Percentiles rank a stretch among this genome's conserved stretches.
Evolutionary conservation across 148 eudicot species (phyloP).

Genomic region (Dianthus caryophyllus): DNA sequence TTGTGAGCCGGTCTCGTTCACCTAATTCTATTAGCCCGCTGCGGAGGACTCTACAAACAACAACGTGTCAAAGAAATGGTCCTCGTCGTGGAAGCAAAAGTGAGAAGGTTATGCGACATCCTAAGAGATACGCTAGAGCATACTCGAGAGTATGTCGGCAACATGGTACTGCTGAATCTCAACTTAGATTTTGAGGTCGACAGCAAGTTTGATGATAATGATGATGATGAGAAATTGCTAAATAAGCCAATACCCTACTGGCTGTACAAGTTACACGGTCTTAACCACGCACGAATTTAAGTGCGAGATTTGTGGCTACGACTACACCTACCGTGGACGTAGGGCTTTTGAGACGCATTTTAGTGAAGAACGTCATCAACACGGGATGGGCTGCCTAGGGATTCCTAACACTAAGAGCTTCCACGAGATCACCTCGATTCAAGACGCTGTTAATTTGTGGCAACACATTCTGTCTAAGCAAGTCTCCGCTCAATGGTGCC

Average conservation of each 20-base stretch:
- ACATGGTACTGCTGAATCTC: too few relatives aligned
- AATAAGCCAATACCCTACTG: conserved; percentile 11
- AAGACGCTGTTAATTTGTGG: conserved; percentile 3
- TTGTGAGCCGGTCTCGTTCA: too few relatives aligned
- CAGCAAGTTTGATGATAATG: background rate
- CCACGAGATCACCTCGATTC: conserved; percentile 12
- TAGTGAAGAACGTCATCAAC: background rate
- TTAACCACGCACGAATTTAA: background rate
- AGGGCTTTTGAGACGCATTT: conserved; percentile 9
- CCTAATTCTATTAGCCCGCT: too few relatives aligned
- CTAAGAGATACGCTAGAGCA: too few relatives aligned
- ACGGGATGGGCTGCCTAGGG: conserved; percentile 5
- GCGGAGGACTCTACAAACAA: too few relatives aligned
- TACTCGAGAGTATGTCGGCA: background rate
- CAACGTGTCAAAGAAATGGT: background rate
- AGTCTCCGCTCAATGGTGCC: background rate
- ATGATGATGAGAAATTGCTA: background rate
- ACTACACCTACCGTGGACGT: background rate
- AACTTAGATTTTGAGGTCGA: too few relatives aligned
- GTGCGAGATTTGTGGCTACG: conserved; percentile 15
- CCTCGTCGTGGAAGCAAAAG: too few relatives aligned
- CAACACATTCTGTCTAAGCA: conserved; percentile 1
- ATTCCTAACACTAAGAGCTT: conserved; percentile 8
- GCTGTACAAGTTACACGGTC: conserved; percentile 16
- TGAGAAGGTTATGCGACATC: too few relatives aligned